phyloP scores from a whole-genome alignment of 805 yeast species.

The Barnettozyma wickerhamii region DNA sequence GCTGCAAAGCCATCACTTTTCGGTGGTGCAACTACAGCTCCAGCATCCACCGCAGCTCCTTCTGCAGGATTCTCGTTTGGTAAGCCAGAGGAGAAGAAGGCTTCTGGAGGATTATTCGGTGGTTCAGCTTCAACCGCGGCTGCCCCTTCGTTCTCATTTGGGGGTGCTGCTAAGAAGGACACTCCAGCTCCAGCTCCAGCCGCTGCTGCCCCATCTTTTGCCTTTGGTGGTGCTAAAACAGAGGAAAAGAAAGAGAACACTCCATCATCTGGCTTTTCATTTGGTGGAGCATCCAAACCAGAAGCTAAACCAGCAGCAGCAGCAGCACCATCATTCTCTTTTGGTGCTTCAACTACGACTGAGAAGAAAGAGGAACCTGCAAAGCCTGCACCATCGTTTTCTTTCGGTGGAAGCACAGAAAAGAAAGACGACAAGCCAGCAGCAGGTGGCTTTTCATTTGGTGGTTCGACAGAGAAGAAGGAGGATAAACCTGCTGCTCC shows the following conservation, averaged over 20 bases:
- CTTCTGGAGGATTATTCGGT: no score
- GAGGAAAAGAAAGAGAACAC: conserved; percentile 1
- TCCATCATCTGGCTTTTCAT: conserved; percentile 4
- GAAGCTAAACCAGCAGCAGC: conserved; percentile 5
- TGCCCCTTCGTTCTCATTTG: background rate
- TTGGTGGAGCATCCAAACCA: background rate
- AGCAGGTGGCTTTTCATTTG: conserved; percentile 12
- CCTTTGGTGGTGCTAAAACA: no score
- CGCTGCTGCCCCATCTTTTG: conserved; percentile 28
- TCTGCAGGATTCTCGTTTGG: conserved; percentile 21
- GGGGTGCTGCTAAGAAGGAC: no score
- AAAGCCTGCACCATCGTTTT: conserved; percentile 10
- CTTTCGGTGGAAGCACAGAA: conserved; percentile 18
- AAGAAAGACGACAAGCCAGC: conserved; percentile 16
- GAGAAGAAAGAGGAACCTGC: conserved; percentile 18
- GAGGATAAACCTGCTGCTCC: conserved; percentile 9
- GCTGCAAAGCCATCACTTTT: conserved; percentile 3
- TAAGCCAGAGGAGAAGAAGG: no score
- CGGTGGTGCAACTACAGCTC: conserved; percentile 3
- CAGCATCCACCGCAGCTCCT: conserved; percentile 6
- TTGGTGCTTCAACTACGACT: conserved; percentile 22
- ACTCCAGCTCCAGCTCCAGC: background rate
- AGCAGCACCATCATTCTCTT: conserved; percentile 14
- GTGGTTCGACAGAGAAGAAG: conserved; percentile 8
- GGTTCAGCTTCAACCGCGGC: conserved; percentile 15